Percentiles rank a stretch among this genome's conserved stretches.
These are phyloP conservation scores for Yamadazyma dendronema DNA, from an alignment of 1,139 yeast species.

Conservation along the genomic window DNA sequence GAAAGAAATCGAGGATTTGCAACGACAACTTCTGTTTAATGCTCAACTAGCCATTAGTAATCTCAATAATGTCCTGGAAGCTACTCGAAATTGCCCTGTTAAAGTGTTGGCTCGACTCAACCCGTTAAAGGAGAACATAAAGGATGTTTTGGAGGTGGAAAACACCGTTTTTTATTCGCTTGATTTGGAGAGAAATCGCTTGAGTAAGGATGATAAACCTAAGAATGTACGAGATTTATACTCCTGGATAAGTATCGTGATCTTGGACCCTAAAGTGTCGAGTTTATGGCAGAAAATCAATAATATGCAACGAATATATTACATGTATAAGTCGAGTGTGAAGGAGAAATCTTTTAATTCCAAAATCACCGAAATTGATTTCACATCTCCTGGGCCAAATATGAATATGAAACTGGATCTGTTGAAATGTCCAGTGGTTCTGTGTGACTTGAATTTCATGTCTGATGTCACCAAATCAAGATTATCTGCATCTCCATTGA, in stretches of 20 bases:
- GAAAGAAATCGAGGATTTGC: slow-evolving; percentile 35
- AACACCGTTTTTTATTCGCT: slow-evolving; percentile 15
- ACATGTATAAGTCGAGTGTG: slow-evolving; percentile 29
- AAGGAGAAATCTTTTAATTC: slow-evolving; percentile 4
- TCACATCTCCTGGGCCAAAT: slow-evolving; percentile 21
- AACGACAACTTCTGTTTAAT: slow-evolving; percentile 29
- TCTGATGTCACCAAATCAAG: slow-evolving; percentile 15
- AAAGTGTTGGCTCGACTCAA: slow-evolving; percentile 16
- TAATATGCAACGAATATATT: slow-evolving; percentile 41
- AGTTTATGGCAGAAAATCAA: slow-evolving; percentile 43
- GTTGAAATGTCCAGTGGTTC: slow-evolving; percentile 39
- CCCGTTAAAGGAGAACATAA: slow-evolving; percentile 12
- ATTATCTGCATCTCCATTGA: not conserved
- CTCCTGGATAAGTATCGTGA: slow-evolving; percentile 42
- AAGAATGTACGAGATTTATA: slow-evolving; percentile 21
- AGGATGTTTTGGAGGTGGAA: slow-evolving; percentile 20
- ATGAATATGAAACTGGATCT: slow-evolving; percentile 1
- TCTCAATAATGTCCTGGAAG: slow-evolving; percentile 3
- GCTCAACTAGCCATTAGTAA: slow-evolving; percentile 24
- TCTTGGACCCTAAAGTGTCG: slow-evolving; percentile 42
- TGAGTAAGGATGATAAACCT: not conserved
- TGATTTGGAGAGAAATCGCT: not conserved
- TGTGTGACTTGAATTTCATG: slow-evolving; percentile 41
- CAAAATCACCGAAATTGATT: slow-evolving; percentile 21
- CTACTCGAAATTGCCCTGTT: slow-evolving; percentile 5